These are phyloP conservation scores for Ascochyta viciae-villosae DNA, from an alignment of 2,329 filamentous ascomycete species.

Conservation along the genomic window DNA sequence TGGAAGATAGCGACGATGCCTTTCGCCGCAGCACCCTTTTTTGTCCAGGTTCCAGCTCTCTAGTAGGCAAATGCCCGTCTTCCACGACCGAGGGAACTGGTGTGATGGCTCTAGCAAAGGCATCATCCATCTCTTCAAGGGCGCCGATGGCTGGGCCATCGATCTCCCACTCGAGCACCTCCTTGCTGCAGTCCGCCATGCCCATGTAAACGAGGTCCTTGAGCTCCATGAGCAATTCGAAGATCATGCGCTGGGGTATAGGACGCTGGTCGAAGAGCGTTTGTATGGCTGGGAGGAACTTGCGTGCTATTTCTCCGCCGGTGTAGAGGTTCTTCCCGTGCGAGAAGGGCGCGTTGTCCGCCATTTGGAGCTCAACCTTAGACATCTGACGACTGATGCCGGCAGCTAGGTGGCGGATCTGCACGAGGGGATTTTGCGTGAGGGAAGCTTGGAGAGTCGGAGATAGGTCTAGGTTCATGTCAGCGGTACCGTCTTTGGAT, in stretches of 20 bases:
- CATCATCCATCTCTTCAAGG: conserved; percentile 43
- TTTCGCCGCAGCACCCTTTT: conserved; percentile 30
- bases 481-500: background rate
- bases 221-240: conserved; percentile 44
- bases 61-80: background rate
- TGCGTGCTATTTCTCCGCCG: conserved; percentile 42
- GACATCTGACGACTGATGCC: conserved; percentile 47
- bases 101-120: conserved; percentile 31
- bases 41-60: conserved; percentile 11
- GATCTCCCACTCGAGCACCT: conserved; percentile 42
- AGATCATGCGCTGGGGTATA: conserved; percentile 44
- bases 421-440: conserved; percentile 41
- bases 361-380: conserved; percentile 44
- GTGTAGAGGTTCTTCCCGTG: conserved; percentile 44
- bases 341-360: conserved; percentile 43
- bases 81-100: conserved; percentile 14
- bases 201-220: conserved; percentile 42
- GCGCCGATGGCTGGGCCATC: conserved; percentile 29
- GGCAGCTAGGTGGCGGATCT: conserved; percentile 44
- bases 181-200: conserved; percentile 34
- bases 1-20: conserved; percentile 21
- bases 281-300: conserved; percentile 41
- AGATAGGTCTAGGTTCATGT: conserved; percentile 33
- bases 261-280: conserved; percentile 42
- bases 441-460: conserved; percentile 40